phyloP scores from a whole-genome alignment of 441 rosid species.

The Lagerstroemia fauriei region DNA sequence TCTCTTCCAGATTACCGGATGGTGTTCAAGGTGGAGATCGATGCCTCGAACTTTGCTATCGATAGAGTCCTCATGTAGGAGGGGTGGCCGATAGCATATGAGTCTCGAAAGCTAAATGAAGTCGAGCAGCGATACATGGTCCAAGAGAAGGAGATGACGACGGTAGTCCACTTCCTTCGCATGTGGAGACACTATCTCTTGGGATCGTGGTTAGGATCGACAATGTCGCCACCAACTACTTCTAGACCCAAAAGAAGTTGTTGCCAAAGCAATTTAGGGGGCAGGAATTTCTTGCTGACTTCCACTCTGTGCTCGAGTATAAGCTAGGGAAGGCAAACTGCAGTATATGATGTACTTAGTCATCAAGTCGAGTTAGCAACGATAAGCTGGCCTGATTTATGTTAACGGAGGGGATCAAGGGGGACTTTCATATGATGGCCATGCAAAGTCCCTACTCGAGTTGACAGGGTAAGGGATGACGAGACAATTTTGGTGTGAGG shows the following conservation, averaged over 20 bases:
- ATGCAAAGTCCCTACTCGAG: not conserved
- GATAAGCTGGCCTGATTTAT: not conserved
- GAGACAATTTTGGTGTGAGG: not conserved
- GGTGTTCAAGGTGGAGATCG: not conserved
- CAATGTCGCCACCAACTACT: not conserved
- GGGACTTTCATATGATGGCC: not conserved
- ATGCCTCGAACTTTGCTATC: not conserved
- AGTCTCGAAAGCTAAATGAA: slow-evolving; percentile 1
- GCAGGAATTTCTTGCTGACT: slow-evolving; percentile 6
- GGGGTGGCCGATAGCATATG: not conserved
- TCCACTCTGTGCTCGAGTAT: not conserved
- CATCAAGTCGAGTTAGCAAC: not conserved
- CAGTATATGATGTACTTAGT: not conserved
- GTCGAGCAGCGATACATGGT: not conserved
- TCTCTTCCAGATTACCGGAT: too few relatives aligned
- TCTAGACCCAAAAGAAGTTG: not conserved
- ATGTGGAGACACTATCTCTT: not conserved
- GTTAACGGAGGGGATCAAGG: not conserved
- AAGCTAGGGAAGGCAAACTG: not conserved
- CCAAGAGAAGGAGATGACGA: slow-evolving; percentile 10
- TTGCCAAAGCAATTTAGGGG: not conserved
- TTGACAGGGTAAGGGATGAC: not conserved
- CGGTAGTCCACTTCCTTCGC: not conserved
- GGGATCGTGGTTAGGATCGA: not conserved
- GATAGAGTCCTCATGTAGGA: not conserved